phyloP scores from a whole-genome alignment of 108 stramenopile species.

The Skeletonema costatum region DNA sequence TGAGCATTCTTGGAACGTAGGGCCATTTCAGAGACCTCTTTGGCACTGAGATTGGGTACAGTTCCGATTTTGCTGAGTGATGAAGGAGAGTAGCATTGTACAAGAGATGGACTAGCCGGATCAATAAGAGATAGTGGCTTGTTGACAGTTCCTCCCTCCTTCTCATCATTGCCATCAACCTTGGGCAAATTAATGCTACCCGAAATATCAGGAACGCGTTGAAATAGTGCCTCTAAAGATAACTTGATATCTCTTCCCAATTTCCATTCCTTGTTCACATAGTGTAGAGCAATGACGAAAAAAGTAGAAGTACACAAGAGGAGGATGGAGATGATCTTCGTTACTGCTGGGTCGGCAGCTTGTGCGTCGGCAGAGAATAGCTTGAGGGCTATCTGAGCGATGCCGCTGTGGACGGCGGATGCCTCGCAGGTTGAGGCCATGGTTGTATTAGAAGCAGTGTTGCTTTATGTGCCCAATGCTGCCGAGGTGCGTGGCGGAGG shows the following conservation, averaged over 20 bases:
- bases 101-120: constrained; percentile 49
- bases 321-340: constrained; percentile 30
- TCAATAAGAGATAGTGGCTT: constrained; percentile 43
- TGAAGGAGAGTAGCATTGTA: constrained; percentile 94
- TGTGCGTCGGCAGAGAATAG: constrained; percentile 3
- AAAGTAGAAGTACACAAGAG: constrained; percentile 6
- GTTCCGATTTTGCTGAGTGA: constrained; percentile 84
- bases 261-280: constrained; percentile 39
- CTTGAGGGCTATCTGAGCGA: constrained; percentile 18
- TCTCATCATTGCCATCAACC: neutral
- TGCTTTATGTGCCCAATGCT: neutral
- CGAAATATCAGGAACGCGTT: constrained; percentile 37
- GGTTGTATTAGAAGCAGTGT: neutral
- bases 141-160: neutral
- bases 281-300: constrained; percentile 18
- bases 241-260: constrained; percentile 42
- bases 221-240: constrained; percentile 32
- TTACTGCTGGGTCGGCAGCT: neutral
- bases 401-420: constrained; percentile 10
- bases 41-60: constrained; percentile 78
- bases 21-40: constrained; percentile 76
- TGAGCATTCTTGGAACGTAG: constrained; percentile 88
- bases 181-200: neutral
- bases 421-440: constrained; percentile 3
- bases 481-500: neutral